Percentiles rank a stretch among this genome's conserved stretches.
Evolutionary conservation across 2,329 filamentous ascomycete genomes (phyloP).

Genomic region (Xylaria digitata): DNA sequence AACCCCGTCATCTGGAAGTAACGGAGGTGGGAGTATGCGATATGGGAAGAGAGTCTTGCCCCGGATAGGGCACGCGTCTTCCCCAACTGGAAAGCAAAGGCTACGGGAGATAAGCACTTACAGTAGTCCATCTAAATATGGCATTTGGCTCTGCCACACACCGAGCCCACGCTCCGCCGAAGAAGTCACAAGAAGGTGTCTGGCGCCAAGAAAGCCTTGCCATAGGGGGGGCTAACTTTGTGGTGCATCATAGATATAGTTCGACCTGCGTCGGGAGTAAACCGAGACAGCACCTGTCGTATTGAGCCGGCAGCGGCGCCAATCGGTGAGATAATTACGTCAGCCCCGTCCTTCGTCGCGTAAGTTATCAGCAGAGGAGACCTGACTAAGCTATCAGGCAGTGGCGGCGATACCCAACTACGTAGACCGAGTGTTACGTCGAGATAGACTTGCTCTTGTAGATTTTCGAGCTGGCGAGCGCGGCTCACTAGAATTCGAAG

Average conservation of each 20-base stretch:
- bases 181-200: slow-evolving; percentile 60
- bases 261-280: slow-evolving; percentile 52
- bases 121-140: slow-evolving; percentile 55
- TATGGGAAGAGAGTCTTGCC: neutral
- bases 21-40: neutral
- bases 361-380: slow-evolving; percentile 58
- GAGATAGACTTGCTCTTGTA: slow-evolving; percentile 52
- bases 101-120: slow-evolving; percentile 47
- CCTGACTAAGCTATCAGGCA: slow-evolving; percentile 57
- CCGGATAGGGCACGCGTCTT: neutral
- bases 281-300: slow-evolving; percentile 51
- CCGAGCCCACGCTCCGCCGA: slow-evolving; percentile 42
- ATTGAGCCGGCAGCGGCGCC: slow-evolving; percentile 50
- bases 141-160: slow-evolving; percentile 58
- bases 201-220: slow-evolving; percentile 57
- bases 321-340: slow-evolving; percentile 34
- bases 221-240: slow-evolving; percentile 59
- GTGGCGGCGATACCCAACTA: slow-evolving; percentile 52
- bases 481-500: slow-evolving; percentile 58
- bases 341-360: slow-evolving; percentile 43
- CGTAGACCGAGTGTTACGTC: slow-evolving; percentile 57
- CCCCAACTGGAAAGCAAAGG: neutral
- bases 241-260: slow-evolving; percentile 56
- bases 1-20: neutral
- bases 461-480: slow-evolving; percentile 49